These are phyloP conservation scores for Capsella bursapastoris DNA, from an alignment of 345 rosid genomes.

Conservation along the genomic window DNA sequence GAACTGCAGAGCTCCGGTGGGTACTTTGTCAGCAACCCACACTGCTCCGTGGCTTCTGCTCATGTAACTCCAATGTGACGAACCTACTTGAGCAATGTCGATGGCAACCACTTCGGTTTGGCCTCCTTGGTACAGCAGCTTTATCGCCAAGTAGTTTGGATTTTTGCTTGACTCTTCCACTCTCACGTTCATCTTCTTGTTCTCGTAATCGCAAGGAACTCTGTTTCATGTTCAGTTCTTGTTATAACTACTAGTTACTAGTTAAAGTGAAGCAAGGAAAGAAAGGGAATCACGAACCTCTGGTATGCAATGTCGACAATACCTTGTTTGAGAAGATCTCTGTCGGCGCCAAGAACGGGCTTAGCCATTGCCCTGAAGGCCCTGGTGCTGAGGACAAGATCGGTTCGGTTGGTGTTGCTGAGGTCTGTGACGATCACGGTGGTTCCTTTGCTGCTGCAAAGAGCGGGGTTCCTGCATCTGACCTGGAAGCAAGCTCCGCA, in stretches of 20 bases:
- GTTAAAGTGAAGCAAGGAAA: neutral
- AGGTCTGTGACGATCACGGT: slow-evolving; percentile 73
- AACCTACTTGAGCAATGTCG: slow-evolving; percentile 76
- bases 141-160: slow-evolving; percentile 72
- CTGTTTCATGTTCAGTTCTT: slow-evolving; percentile 44
- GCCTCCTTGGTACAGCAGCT: slow-evolving; percentile 86
- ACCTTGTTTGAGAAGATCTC: slow-evolving; percentile 60
- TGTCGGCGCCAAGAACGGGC: slow-evolving; percentile 48
- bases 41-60: slow-evolving; percentile 79
- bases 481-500: slow-evolving; percentile 95
- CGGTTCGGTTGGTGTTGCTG: slow-evolving; percentile 66
- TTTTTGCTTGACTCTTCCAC: slow-evolving; percentile 90
- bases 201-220: slow-evolving; percentile 80
- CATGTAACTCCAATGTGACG: slow-evolving; percentile 74
- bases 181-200: slow-evolving; percentile 67
- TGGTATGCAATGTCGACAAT: slow-evolving; percentile 73
- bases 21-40: slow-evolving; percentile 74
- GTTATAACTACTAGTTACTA: neutral
- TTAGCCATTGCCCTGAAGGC: slow-evolving; percentile 88
- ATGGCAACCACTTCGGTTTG: slow-evolving; percentile 85
- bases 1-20: slow-evolving; percentile 77
- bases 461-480: slow-evolving; percentile 66
- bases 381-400: slow-evolving; percentile 77
- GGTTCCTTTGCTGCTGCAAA: slow-evolving; percentile 73
- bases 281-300: slow-evolving; percentile 46